Conservation (phyloP, 2,329 filamentous ascomycete species). For the Hysterium pulicare region DNA sequence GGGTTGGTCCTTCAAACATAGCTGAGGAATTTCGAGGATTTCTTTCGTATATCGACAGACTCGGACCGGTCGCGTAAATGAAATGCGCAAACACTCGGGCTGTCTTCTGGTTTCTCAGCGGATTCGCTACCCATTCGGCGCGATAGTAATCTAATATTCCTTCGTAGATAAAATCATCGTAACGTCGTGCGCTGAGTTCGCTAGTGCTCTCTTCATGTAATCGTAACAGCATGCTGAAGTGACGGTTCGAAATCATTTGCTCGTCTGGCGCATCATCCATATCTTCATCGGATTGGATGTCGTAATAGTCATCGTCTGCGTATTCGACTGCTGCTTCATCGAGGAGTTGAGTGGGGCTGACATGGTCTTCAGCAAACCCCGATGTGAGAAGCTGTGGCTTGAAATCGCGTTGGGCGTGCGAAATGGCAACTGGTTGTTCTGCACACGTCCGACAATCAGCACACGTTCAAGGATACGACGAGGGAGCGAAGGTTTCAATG, state of each 20-base stretch:
- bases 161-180: conserved; percentile 47
- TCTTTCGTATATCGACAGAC: conserved; percentile 82
- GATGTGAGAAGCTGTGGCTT: conserved; percentile 20
- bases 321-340: conserved; percentile 41
- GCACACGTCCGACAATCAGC: conserved; percentile 18
- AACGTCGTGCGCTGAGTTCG: conserved; percentile 38
- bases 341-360: conserved; percentile 34
- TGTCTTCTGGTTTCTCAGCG: conserved; percentile 75
- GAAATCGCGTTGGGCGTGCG: conserved; percentile 10
- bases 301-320: conserved; percentile 50
- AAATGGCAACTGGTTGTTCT: conserved; percentile 23
- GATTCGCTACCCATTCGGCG: conserved; percentile 51
- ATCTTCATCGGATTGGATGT: conserved; percentile 48
- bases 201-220: conserved; percentile 35
- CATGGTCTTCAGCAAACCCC: conserved; percentile 38
- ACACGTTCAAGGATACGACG: conserved; percentile 5
- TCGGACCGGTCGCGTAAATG: conserved; percentile 80
- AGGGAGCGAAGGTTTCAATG: background rate
- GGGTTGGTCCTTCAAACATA: conserved; percentile 53
- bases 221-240: conserved; percentile 36
- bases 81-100: conserved; percentile 88
- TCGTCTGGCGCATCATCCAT: conserved; percentile 26
- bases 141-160: conserved; percentile 46
- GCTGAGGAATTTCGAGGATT: conserved; percentile 70
- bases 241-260: conserved; percentile 23